Conservation (phyloP, 768 basidiomycete species). For the Dendrothele bispora region DNA sequence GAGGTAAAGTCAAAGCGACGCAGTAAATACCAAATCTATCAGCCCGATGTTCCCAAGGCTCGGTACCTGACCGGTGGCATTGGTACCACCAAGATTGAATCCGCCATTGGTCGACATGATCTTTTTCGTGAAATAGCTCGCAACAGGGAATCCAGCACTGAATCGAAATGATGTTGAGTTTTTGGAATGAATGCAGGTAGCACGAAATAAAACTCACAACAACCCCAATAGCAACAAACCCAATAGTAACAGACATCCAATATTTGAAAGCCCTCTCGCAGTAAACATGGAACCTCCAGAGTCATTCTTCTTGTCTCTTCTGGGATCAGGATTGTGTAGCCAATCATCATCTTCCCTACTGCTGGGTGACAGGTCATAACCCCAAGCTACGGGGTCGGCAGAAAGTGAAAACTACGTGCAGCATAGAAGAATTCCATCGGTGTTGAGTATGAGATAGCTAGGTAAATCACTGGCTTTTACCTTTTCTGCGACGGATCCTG, state of each 20-base stretch:
- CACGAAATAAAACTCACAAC: conserved; percentile 45
- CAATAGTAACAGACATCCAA: conserved; percentile 66
- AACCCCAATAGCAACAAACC: conserved; percentile 43
- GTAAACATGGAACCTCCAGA: conserved; percentile 60
- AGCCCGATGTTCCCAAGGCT: conserved; percentile 44
- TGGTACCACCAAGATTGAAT: conserved; percentile 50
- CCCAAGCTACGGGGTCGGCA: conserved; percentile 9
- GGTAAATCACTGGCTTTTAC: not conserved
- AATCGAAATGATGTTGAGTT: conserved; percentile 1
- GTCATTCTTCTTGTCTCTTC: conserved; percentile 53
- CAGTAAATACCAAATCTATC: conserved; percentile 57
- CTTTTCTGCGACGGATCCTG: conserved; percentile 9
- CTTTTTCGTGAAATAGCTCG: conserved; percentile 8
- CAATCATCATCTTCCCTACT: conserved; percentile 55
- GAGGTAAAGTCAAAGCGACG: too few species aligned
- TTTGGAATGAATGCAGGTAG: not conserved
- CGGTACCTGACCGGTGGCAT: conserved; percentile 6
- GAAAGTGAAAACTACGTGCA: conserved; percentile 10
- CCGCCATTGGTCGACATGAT: conserved; percentile 36
- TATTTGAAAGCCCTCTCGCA: conserved; percentile 60
- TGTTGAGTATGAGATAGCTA: not conserved
- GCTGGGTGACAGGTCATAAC: not conserved
- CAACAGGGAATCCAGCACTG: conserved; percentile 37
- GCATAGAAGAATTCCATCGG: not conserved
- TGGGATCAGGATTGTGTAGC: conserved; percentile 64